A percentile compares a stretch with the other conserved stretches of the same genome.
phyloP scores from a whole-genome alignment of 176 grass and related monocot species.

The Musa beccarii region DNA sequence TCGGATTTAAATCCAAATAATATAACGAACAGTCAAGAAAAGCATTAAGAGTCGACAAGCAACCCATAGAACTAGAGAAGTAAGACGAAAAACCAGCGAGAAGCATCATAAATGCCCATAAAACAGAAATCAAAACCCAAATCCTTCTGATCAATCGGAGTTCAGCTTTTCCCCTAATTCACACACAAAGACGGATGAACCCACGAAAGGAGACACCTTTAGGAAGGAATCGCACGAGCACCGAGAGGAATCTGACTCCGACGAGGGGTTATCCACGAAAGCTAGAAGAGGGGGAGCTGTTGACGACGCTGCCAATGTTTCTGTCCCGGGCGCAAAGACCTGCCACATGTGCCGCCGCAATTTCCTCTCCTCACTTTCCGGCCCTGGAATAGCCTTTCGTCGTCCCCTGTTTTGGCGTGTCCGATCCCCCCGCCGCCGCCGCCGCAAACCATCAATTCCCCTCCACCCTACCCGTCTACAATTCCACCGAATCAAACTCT shows the following conservation, averaged over 20 bases:
- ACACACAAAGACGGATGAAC: slow-evolving; percentile 9
- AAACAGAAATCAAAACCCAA: not conserved
- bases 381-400: slow-evolving; percentile 84
- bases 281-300: slow-evolving; percentile 26
- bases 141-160: not conserved
- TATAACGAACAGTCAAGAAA: not conserved
- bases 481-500: slow-evolving; percentile 23
- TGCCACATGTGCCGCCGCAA: slow-evolving; percentile 79
- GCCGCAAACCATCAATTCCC: slow-evolving; percentile 45
- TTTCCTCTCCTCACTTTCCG: slow-evolving; percentile 48
- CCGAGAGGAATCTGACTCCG: slow-evolving; percentile 25
- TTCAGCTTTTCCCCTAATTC: not conserved
- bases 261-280: slow-evolving; percentile 16
- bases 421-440: slow-evolving; percentile 44
- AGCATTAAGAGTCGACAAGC: not conserved
- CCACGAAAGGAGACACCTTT: slow-evolving; percentile 56
- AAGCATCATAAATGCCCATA: not conserved
- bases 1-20: not conserved
- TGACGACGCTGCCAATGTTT: slow-evolving; percentile 11
- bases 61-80: not conserved
- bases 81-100: not conserved
- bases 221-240: slow-evolving; percentile 44
- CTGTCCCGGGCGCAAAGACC: slow-evolving; percentile 44
- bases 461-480: not conserved
- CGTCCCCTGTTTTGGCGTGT: slow-evolving; percentile 30